Evolutionary conservation across 805 yeast species (phyloP).

Genomic region (Candida sakaeoensis): DNA sequence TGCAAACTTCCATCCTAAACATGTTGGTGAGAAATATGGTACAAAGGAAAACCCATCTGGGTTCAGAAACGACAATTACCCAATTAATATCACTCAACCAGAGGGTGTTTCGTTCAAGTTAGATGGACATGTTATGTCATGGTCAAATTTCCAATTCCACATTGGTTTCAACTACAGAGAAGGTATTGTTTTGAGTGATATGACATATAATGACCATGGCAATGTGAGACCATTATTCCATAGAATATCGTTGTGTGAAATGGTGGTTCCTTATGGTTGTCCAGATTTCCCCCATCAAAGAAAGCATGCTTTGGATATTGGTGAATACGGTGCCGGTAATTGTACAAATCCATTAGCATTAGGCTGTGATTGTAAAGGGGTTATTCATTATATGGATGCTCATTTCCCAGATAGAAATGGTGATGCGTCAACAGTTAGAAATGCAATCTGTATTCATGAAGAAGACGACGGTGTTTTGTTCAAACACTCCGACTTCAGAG

Average conservation of each 20-base stretch:
- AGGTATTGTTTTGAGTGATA: conserved; percentile 75
- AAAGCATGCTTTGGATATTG: conserved; percentile 82
- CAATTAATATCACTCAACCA: conserved; percentile 72
- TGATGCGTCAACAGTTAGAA: conserved; percentile 65
- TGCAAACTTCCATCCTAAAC: conserved; percentile 66
- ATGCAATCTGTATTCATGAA: conserved; percentile 82
- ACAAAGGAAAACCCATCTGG: conserved; percentile 41
- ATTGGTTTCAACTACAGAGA: conserved; percentile 84
- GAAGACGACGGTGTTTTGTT: conserved; percentile 78
- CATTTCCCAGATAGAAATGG: conserved; percentile 66
- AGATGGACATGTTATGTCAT: conserved; percentile 64
- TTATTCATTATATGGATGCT: conserved; percentile 79
- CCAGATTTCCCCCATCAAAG: conserved; percentile 81
- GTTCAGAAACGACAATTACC: conserved; percentile 60
- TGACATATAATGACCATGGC: conserved; percentile 73
- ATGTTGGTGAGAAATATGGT: conserved; percentile 58
- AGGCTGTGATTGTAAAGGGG: conserved; percentile 87
- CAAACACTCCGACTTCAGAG: conserved; percentile 85
- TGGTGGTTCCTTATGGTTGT: conserved; percentile 82
- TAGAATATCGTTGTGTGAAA: conserved; percentile 72
- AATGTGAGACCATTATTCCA: conserved; percentile 71
- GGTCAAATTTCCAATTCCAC: conserved; percentile 78
- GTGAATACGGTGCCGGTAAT: conserved; percentile 86
- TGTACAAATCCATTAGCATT: conserved; percentile 75
- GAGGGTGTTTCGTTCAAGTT: conserved; percentile 76